Evolutionary conservation across 352 stramenopile genomes (phyloP), one percentile per base, ranked within the genome.

Genomic region (Globisporangium nodosum): DNA sequence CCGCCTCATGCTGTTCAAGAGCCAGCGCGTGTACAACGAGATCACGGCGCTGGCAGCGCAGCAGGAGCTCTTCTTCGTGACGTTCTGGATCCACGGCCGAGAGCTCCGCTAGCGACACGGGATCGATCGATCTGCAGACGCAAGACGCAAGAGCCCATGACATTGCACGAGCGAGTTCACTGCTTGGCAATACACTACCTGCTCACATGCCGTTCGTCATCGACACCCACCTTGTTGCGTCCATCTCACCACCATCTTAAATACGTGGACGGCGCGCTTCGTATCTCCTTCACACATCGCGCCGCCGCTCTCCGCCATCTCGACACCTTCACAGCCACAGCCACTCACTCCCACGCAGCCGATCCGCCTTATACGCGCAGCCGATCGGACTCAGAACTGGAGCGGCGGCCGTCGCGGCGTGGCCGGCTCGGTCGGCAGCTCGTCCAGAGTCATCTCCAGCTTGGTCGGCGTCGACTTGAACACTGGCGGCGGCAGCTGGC

Each of bases 1-100:
- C 52, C 79, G 83, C 0, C 65, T 94, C 7, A 66, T 93, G 13
- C 21, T 89, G 8, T 92, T 90, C 58, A 64, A 77, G 52, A 94
- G 85, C 58, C 81, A 81, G 49, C 60, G 54, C 1, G 80, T 93
- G 27, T 57, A 85, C 31, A 89, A 93, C 53, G 74, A 87, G 64
- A 86, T 96, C 54, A 75, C 68, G 30, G 30, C 50, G 5, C 11
- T 42, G 40, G 45, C 45, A 1, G 62, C 65, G 1, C 49, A 47
- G 1, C 48, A 73, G 31, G 65, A 76, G 15, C 68, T 89, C 18
- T 78, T 85, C 37, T 90, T 81, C 42, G 54, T 94, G 27, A 77
- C 72, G n/a, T 92, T 92, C 58, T 94, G 82, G 76, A 90, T 94
- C 64, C 82, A 92, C 54, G 87, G 87, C n/a, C 72, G 78, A 58